Percentiles rank a stretch among this genome's conserved stretches.
Conservation (phyloP, 345 rosid species). For the Eucalyptus cladocalyx region DNA sequence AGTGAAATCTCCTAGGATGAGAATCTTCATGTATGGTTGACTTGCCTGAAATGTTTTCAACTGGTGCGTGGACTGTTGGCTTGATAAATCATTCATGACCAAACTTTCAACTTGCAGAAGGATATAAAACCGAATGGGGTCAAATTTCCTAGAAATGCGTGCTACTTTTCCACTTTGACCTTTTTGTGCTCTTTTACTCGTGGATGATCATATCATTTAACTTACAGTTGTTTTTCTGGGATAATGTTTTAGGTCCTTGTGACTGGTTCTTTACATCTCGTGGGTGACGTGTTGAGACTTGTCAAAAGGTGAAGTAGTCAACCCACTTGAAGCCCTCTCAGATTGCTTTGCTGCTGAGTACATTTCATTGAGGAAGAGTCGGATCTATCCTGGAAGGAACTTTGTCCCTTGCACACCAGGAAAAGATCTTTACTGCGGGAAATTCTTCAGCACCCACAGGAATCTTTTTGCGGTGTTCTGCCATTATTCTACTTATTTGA, state of each 20-base stretch:
- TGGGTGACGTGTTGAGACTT: slow-evolving; percentile 80
- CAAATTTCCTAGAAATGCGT: background rate
- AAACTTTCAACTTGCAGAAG: background rate
- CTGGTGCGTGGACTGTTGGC: background rate
- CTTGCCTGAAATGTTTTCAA: background rate
- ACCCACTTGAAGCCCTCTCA: background rate
- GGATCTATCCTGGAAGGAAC: background rate
- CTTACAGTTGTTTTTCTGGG: background rate
- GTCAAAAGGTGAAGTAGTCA: slow-evolving; percentile 36
- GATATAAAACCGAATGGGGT: background rate
- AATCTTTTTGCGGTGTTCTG: background rate
- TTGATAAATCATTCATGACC: background rate
- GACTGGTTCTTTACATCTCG: slow-evolving; percentile 82
- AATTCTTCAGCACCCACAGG: background rate
- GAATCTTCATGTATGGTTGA: background rate
- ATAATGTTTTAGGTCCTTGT: slow-evolving; percentile 54
- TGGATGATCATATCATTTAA: background rate
- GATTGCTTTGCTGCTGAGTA: background rate
- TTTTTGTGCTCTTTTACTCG: background rate
- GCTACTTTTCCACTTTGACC: background rate
- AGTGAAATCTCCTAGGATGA: background rate
- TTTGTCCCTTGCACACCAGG: background rate
- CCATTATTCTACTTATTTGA: background rate
- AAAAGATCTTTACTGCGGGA: background rate
- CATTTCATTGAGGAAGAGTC: background rate